Evolutionary conservation across 176 grass and related monocot species (phyloP), one percentile per base, ranked within the genome.

Genomic region (Miscanthus lutarioriparius): DNA sequence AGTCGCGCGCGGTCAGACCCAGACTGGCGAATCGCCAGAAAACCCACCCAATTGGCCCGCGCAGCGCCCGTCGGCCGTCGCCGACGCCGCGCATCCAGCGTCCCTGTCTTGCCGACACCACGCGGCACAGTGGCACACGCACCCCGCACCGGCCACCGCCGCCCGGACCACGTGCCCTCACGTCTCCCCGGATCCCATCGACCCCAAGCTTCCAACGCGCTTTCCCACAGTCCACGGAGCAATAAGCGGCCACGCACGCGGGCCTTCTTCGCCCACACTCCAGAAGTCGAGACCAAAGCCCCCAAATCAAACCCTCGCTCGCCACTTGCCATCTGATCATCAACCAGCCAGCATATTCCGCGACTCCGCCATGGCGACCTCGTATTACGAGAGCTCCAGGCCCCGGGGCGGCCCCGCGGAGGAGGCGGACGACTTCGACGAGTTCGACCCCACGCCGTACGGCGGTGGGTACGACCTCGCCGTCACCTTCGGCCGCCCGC

Each of bases 361-460:
- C 25, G 26, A 64, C n/a, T 11, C 64, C 59, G 73, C 79, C 83
- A 90, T 90, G 88, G 80, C 88, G 27, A 62, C 61, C 36, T 19
- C 65, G 33, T 68, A 58, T 35, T 66, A 33, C 12, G 37, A 54
- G 2, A 67, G 66, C 19, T 5, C 62, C 1, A 39, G 48, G 27
- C 6, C 54, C 35, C 83, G 61, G n/a, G 62, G 73, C 71, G 47
- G 84, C 38, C 51, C 78, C 64, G 71, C 59, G 35, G 86, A 90
- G 23, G 90, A 95, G 35, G 56, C 77, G 41, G 91, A 98, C 77
- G 96, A 88, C 77, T 98, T 93, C 77, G 95, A 91, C 54, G 89
- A 94, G 65, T 97, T 86, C 87, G 96, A 98, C 75, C 83, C 92
- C 68, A 95, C 93, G 30, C 96, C 96, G 26, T 98, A 98, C 83